These are phyloP conservation scores for Cucumis variabilis DNA, from an alignment of 331 rosid genomes.

Conservation along the genomic window DNA sequence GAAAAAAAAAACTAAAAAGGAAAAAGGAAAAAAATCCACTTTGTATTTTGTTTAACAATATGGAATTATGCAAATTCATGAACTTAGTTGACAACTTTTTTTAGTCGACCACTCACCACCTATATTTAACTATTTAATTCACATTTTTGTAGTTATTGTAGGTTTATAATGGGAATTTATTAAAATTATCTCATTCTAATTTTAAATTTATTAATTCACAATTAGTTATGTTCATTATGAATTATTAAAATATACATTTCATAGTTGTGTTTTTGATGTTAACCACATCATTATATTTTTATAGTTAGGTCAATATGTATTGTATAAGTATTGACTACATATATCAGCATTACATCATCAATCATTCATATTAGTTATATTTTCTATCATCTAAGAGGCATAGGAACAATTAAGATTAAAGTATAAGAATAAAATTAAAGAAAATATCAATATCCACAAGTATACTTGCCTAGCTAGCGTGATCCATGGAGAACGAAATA, in stretches of 20 bases:
- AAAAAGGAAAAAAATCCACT: background rate
- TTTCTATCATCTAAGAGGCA: background rate
- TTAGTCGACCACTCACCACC: conserved; percentile 5
- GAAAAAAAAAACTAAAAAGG: too few species aligned
- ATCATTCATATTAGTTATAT: background rate
- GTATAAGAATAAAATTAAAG: background rate
- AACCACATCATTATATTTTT: background rate
- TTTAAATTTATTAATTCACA: background rate
- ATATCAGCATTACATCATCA: background rate
- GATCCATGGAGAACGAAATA: too few species aligned
- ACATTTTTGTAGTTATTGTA: background rate
- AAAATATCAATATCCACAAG: background rate
- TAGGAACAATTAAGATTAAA: background rate
- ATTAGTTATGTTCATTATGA: background rate
- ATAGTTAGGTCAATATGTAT: background rate
- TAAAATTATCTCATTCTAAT: conserved; percentile 12
- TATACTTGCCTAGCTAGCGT: too few species aligned
- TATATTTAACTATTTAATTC: conserved; percentile 1
- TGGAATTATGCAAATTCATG: conserved; percentile 21
- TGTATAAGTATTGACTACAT: background rate
- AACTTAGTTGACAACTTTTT: conserved; percentile 3
- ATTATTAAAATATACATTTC: background rate
- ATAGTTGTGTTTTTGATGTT: background rate
- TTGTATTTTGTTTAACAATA: conserved; percentile 6
- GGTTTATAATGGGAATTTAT: conserved; percentile 20